Base-by-base conservation (phyloP, 768 basidiomycete species). In the Suillus bovinus region DNA sequence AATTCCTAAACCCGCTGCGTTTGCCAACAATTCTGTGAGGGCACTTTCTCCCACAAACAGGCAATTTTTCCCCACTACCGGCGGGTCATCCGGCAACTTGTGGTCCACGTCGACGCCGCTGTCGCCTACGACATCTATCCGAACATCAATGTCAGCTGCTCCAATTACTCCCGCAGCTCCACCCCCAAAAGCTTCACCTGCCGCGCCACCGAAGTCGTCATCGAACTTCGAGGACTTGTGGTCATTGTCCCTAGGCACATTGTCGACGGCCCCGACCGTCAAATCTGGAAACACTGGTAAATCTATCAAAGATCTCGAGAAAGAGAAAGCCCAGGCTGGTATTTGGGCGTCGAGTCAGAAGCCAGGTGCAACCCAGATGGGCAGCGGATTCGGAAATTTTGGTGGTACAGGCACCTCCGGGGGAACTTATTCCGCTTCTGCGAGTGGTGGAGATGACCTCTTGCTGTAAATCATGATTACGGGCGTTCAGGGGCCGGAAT, bases 211-310 rank as follows among this genome's bases (percentile, higher is more conserved):
- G 71, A 82, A 69, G 68, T 86, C 41, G 69, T 73, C 61, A 77
- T 83, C 61, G 46, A 88, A 86, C 69, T 97, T 96, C 70, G 95
- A 95, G 65, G 95, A 97, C 72, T 73, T 97, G 66, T 97, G 92
- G 91, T 84, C 84, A 24, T 81, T 94, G 82, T 91, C 89, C 2
- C 82, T 96, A 41, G 89, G 89, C 33, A 67, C 77, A 9, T 63
- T 73, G 9, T 62, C 74, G 14, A 60, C 80, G 16, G 68, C 59
- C 38, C 64, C 80, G 42, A 17, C 63, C 5, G 53, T 41, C 9
- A 82, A 83, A 54, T 71, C 83, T 3, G 71, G 75, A 22, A 71
- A 72, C 2, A 67, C 71, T 44, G 80, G 80, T 42, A 94, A 94
- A 81, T 91, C 89, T 49, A 96, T 96, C 70, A 90, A 90, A 75